Base-by-base conservation (phyloP, 192 early-diverging fungal species). In the Chytriomyces confervae region DNA sequence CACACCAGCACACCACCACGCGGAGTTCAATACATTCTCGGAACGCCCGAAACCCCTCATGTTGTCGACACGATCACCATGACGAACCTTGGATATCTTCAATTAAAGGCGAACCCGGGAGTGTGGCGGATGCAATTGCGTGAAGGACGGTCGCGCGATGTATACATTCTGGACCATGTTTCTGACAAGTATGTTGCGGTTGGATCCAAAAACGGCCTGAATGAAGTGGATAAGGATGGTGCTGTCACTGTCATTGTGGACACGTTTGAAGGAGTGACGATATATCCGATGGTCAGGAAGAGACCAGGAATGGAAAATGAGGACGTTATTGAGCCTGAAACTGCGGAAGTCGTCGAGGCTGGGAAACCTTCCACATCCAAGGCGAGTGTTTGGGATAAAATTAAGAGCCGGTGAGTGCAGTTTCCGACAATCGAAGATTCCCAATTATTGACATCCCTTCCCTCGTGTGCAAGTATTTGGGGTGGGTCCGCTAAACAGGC, bases 81-180 rank as follows among this genome's bases (percentile, higher is more conserved):
- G 97, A 94, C 95, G n/a, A 99, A 99, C 53, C 87, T 96, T 16
- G 97, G 97, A 4, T 99, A 99, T 76, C 84, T 99, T 66, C 97
- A 99, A 83, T 88, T 99, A 63, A 95, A 96, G 80, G 96, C 96
- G 5, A 90, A 90, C 71, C 95, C 96, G 8, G 96, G 96, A 65
- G 88, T 94, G 3, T 99, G 95, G 96, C 80, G 82, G 48, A 87
- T 99, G 61, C 76, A 82, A 10, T 81, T 98, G 23, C 89, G 97
- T 43, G 87, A 89, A 13, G 97, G 97, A 0, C 91, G 93, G 13
- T 96, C 96, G 0, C 75, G 78, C 2, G 90, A 97, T 29, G 82
- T 98, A 7, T 99, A 92, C 81, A 80, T 86, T 50, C 83, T 99
- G 47, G 88, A 90, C 23, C 84, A 80, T 70, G 88, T 93, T 53